phyloP scores from a whole-genome alignment of 2,329 filamentous ascomycete species.

The Dothistroma septosporum region DNA sequence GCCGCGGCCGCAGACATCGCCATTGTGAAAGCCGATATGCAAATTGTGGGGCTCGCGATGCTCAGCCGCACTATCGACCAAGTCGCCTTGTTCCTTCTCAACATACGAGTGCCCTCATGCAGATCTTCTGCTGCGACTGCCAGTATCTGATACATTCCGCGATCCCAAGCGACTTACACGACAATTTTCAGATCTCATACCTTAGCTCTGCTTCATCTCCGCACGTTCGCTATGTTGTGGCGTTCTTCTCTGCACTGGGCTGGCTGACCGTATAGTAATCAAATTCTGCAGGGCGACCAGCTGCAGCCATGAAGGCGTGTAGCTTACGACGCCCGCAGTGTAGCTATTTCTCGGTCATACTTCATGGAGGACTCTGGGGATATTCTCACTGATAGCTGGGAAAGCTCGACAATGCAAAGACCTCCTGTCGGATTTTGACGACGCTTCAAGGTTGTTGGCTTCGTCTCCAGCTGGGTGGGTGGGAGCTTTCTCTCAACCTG shows the following conservation, averaged over 20 bases:
- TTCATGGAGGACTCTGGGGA: neutral
- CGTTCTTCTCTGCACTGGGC: neutral
- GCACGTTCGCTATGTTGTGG: neutral
- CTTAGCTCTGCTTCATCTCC: neutral
- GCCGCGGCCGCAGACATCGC: neutral
- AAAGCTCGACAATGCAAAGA: neutral
- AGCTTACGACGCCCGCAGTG: neutral
- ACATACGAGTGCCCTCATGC: conserved; percentile 1
- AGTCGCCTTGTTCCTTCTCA: neutral
- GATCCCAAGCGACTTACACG: neutral
- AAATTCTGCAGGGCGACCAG: neutral
- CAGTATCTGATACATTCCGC: neutral
- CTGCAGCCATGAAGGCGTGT: neutral
- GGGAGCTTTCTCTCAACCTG: neutral
- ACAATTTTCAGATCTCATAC: neutral
- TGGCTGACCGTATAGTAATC: neutral
- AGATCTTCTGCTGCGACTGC: neutral
- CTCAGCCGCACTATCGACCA: neutral
- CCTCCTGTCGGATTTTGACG: neutral
- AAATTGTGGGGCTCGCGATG: neutral
- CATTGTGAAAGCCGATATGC: neutral
- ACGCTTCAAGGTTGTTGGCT: neutral
- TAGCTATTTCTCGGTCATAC: no score
- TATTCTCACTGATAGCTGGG: neutral
- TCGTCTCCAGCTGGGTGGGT: neutral